phyloP scores from a whole-genome alignment of 352 stramenopile genomes.

The Pythium dissotocum region DNA sequence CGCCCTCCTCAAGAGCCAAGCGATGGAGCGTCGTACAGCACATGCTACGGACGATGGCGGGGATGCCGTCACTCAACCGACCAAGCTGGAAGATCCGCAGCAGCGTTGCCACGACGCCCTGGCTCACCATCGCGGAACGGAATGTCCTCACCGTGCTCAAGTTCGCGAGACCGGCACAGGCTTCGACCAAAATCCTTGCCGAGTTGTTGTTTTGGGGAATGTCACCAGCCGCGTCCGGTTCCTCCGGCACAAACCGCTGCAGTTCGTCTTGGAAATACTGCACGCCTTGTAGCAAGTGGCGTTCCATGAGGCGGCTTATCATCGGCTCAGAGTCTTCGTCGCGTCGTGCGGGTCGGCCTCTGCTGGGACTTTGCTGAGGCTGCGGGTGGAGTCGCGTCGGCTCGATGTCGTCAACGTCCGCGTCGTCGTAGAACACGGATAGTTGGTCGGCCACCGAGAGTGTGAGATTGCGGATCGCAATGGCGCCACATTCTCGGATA shows the following conservation, averaged over 20 bases:
- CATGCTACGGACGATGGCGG: constrained; percentile 35
- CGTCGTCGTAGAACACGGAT: constrained; percentile 51
- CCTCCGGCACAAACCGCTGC: constrained; percentile 24
- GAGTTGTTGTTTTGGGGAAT: constrained; percentile 7
- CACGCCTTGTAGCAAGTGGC: constrained; percentile 59
- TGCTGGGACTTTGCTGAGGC: neutral
- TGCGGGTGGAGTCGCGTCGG: constrained; percentile 1
- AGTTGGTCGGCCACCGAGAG: constrained; percentile 61
- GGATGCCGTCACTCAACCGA: constrained; percentile 5
- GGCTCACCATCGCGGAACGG: constrained; percentile 52
- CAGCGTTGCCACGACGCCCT: constrained; percentile 54
- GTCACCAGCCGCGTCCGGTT: neutral
- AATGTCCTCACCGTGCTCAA: constrained; percentile 65
- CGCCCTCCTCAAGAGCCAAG: constrained; percentile 61
- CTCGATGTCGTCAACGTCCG: constrained; percentile 16
- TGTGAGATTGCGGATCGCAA: constrained; percentile 71
- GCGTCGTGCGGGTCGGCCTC: neutral
- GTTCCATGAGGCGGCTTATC: constrained; percentile 49
- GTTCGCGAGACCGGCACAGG: constrained; percentile 64
- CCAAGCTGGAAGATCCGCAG: constrained; percentile 39
- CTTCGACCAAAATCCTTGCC: constrained; percentile 55
- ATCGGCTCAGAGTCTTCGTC: neutral
- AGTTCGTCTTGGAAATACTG: constrained; percentile 65
- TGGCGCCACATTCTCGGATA: constrained; percentile 54
- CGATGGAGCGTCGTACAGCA: constrained; percentile 73